Evolutionary conservation across 2,329 filamentous ascomycete species (phyloP), one percentile per base, ranked within the genome.

Genomic region (Colletotrichum camelliae): DNA sequence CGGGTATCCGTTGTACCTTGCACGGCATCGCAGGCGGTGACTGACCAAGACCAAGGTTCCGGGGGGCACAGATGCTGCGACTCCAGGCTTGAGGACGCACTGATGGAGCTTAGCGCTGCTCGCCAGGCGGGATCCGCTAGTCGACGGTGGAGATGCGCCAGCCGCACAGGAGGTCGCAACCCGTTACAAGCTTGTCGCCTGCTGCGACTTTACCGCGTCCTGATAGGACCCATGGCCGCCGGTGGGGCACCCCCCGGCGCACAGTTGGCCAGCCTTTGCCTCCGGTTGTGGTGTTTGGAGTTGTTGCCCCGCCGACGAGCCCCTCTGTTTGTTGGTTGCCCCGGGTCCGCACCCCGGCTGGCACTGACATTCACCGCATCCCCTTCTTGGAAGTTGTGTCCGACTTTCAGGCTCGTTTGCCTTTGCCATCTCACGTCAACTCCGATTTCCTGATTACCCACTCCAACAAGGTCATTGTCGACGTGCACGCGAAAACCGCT

Each of bases 261-360:
- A 31, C 39, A 48, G 18, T 48, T 48, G 39, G 39, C 39, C 39
- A 48, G 39, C 39, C 31, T 33, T 18, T 62, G 29, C 18, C 31
- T 62, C 29, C 21, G n/a, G 16, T 31, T 62, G 29, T 12, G 15
- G 52, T 72, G 73, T 72, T 75, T 75, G 74, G 73, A 62, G 24
- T n/a, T 7, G 72, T 79, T 74, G 57, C 78, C 78, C 76, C 43
- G 77, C 64, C 78, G 73, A 79, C 78, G 21, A 60, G 76, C 78
- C 77, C 78, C 73, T 75, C 71, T 77, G 71, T 77, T 78, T 78
- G 77, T 78, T 77, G 71, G 77, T 76, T 74, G 74, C 74, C 70
- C 74, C 70, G 74, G 70, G 74, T 67, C 70, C 70, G 57, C 64
- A 52, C 65, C 74, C 70, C 70, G 70, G 70, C 65, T 58, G 68